Evolutionary conservation across 129 eudicot species (phyloP).

Genomic region (Calendula officinalis): DNA sequence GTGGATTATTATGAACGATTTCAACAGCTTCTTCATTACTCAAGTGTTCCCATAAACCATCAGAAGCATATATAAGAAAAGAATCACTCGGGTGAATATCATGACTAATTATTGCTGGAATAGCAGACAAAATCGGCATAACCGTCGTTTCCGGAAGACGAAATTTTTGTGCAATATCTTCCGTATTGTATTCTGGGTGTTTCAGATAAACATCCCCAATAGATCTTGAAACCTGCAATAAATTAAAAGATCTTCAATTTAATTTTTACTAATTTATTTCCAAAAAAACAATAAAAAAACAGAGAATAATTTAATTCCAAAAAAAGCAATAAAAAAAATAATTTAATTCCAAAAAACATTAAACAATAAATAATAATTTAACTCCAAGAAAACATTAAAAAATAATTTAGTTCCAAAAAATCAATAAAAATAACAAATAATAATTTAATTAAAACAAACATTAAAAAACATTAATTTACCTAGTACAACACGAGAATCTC

Average conservation of each 20-base stretch:
- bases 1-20: slow-evolving; percentile 63
- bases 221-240: slow-evolving; percentile 64
- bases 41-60: slow-evolving; percentile 81
- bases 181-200: slow-evolving; percentile 52
- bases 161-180: slow-evolving; percentile 51
- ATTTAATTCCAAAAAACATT: too few species aligned
- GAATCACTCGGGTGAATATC: slow-evolving; percentile 61
- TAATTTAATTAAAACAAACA: not conserved
- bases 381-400: too few species aligned
- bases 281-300: not conserved
- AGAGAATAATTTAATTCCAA: slow-evolving; percentile 4
- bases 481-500: slow-evolving; percentile 74
- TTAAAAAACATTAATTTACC: slow-evolving; percentile 35
- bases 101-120: slow-evolving; percentile 60
- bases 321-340: not conserved
- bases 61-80: slow-evolving; percentile 76
- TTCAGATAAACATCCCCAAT: slow-evolving; percentile 78
- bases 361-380: too few species aligned
- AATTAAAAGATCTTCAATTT: too few species aligned
- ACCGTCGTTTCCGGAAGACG: slow-evolving; percentile 52
- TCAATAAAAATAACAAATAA: not conserved
- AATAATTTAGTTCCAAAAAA: too few species aligned
- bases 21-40: slow-evolving; percentile 73
- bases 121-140: slow-evolving; percentile 65
- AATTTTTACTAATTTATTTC: too few species aligned